phyloP scores from a whole-genome alignment of 805 yeast species.

The Diddensiella transvaalensis region DNA sequence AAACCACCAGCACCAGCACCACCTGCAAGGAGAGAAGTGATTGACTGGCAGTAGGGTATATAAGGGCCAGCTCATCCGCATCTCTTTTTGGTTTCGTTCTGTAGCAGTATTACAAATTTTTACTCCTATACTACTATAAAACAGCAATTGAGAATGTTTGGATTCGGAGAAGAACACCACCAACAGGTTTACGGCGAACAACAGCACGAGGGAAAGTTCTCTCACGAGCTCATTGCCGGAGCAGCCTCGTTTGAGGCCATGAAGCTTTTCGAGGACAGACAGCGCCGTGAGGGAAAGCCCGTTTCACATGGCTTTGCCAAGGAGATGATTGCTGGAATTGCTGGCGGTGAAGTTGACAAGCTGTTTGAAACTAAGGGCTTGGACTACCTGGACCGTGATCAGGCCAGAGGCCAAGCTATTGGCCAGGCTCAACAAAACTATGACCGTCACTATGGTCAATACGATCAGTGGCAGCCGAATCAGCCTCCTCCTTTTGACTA shows the following conservation, averaged over 20 bases:
- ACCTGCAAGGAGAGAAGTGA: too few species aligned
- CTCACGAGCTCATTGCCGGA: conserved; percentile 31
- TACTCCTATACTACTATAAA: not conserved
- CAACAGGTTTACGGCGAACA: conserved; percentile 20
- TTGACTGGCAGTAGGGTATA: too few species aligned
- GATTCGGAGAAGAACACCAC: conserved; percentile 20
- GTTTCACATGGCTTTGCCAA: conserved; percentile 31
- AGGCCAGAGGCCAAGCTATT: conserved; percentile 24
- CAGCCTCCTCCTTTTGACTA: conserved; percentile 23
- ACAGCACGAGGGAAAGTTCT: conserved; percentile 28
- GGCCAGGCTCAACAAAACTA: conserved; percentile 26
- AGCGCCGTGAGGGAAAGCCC: conserved; percentile 30
- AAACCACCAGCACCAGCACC: too few species aligned
- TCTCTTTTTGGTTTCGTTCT: too few species aligned
- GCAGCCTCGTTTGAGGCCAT: conserved; percentile 30
- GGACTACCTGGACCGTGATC: conserved; percentile 24
- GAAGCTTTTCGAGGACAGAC: conserved; percentile 29
- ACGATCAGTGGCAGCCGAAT: conserved; percentile 22
- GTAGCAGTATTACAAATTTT: too few species aligned
- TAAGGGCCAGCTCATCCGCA: too few species aligned
- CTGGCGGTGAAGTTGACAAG: conserved; percentile 33
- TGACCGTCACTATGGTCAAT: conserved; percentile 29
- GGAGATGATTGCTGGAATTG: conserved; percentile 29
- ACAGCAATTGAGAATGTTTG: conserved; percentile 18
- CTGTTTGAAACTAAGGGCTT: conserved; percentile 31